Percentiles rank a stretch among this genome's conserved stretches.
Evolutionary conservation across 148 eudicot genomes (phyloP).

Genomic region (Heliamphora exappendiculata): DNA sequence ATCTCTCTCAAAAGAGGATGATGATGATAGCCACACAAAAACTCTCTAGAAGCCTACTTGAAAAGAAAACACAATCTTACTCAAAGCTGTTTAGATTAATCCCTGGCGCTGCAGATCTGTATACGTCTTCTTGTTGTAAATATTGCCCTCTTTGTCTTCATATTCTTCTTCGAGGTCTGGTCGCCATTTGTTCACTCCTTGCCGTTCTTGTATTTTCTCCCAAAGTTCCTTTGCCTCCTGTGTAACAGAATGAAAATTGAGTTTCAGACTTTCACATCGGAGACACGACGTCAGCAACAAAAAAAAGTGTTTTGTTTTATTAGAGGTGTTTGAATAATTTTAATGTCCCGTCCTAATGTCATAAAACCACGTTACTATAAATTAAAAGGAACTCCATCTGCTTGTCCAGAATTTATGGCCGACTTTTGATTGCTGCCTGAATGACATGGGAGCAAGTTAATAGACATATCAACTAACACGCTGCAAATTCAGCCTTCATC

Average conservation of each 20-base stretch:
- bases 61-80: too few relatives aligned
- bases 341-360: neutral
- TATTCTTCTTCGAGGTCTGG: slow-evolving; percentile 96
- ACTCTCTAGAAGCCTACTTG: too few relatives aligned
- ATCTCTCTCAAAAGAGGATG: too few relatives aligned
- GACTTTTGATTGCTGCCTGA: neutral
- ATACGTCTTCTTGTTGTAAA: slow-evolving; percentile 85
- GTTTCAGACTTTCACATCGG: neutral
- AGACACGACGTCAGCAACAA: neutral
- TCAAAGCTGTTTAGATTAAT: slow-evolving; percentile 63
- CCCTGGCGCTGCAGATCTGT: slow-evolving; percentile 95
- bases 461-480: neutral
- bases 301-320: neutral
- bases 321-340: neutral
- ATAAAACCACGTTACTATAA: neutral
- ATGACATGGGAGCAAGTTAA: neutral
- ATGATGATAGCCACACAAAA: too few relatives aligned
- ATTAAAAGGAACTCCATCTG: neutral
- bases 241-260: neutral
- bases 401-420: neutral
- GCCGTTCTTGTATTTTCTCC: slow-evolving; percentile 84
- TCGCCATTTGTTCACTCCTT: slow-evolving; percentile 89
- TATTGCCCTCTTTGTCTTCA: slow-evolving; percentile 91
- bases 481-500: neutral
- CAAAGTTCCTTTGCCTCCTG: slow-evolving; percentile 92